Conservation (phyloP, 2,329 filamentous ascomycete genomes). For the Fusarium devonianum region DNA sequence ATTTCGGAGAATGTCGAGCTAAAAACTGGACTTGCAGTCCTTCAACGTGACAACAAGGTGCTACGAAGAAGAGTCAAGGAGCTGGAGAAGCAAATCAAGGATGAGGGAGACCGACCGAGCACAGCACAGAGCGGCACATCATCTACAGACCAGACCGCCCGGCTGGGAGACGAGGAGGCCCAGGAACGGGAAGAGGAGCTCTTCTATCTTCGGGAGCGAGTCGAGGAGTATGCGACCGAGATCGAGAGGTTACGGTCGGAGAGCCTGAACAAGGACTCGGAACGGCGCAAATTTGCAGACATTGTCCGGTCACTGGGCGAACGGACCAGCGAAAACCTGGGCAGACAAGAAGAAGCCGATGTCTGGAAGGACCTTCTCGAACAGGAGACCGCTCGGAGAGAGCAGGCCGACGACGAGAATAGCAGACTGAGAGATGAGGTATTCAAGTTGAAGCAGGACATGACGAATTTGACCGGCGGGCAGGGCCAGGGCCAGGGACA, state of each 20-base stretch:
- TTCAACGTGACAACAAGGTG: constrained; percentile 89
- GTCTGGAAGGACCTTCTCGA: constrained; percentile 96
- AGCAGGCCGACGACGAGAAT: constrained; percentile 91
- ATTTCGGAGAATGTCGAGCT: constrained; percentile 97
- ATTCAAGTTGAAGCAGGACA: constrained; percentile 72
- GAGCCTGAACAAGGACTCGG: constrained; percentile 78
- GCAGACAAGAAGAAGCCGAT: constrained; percentile 71
- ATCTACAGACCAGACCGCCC: constrained; percentile 64
- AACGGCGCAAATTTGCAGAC: constrained; percentile 86
- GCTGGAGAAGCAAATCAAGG: constrained; percentile 79
- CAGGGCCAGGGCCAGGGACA: too few species aligned
- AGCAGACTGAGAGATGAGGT: constrained; percentile 84
- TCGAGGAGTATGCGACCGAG: constrained; percentile 83
- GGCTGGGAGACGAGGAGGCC: constrained; percentile 64
- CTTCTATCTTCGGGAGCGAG: constrained; percentile 80
- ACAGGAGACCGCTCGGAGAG: constrained; percentile 86
- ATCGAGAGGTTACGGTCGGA: constrained; percentile 85
- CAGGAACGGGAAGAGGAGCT: constrained; percentile 85
- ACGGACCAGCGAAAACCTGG: constrained; percentile 58
- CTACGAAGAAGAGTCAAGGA: constrained; percentile 84
- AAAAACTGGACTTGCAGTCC: constrained; percentile 85
- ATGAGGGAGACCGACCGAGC: constrained; percentile 68
- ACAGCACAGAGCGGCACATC: constrained; percentile 65
- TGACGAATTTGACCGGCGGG: constrained; percentile 51
- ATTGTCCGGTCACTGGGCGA: constrained; percentile 67